phyloP scores from a whole-genome alignment of 2,329 filamentous ascomycete genomes.

The Exophiala sp. region DNA sequence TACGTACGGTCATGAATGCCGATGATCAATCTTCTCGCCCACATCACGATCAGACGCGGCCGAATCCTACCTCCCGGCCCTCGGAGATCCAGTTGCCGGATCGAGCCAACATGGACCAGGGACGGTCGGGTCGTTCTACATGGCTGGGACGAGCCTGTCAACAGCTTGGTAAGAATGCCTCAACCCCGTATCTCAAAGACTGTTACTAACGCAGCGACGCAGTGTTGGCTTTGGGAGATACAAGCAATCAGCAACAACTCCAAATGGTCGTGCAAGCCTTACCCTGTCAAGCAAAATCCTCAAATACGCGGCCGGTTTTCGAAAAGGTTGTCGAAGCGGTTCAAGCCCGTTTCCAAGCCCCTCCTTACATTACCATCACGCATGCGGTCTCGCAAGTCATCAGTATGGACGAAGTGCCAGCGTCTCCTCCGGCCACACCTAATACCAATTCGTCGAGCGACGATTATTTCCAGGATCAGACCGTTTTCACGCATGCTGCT shows the following conservation, averaged over 20 bases:
- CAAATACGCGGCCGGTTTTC: conserved; percentile 41
- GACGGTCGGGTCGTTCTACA: conserved; percentile 10
- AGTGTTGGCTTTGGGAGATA: conserved; percentile 13
- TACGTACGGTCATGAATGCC: conserved; percentile 11
- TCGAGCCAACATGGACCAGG: conserved; percentile 9
- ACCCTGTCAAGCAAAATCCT: conserved; percentile 44
- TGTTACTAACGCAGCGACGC: conserved; percentile 7
- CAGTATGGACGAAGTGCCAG: conserved; percentile 56
- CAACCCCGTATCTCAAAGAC: neutral
- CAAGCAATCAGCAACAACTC: conserved; percentile 36
- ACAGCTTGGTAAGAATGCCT: conserved; percentile 16
- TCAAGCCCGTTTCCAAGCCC: conserved; percentile 44
- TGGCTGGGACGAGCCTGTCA: conserved; percentile 21
- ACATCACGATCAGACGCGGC: conserved; percentile 6
- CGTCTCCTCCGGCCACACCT: conserved; percentile 57
- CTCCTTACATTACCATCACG: conserved; percentile 58
- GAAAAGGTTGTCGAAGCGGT: conserved; percentile 51
- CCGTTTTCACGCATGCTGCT: conserved; percentile 57
- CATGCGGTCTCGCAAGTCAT: conserved; percentile 56
- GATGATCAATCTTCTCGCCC: conserved; percentile 1
- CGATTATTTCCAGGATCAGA: conserved; percentile 53
- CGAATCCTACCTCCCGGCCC: conserved; percentile 13
- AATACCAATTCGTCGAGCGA: conserved; percentile 44
- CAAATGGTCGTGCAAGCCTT: conserved; percentile 57
- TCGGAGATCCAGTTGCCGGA: conserved; percentile 21